phyloP scores from a whole-genome alignment of 2,329 filamentous ascomycete species.

The Pestalotiopsis sp. region DNA sequence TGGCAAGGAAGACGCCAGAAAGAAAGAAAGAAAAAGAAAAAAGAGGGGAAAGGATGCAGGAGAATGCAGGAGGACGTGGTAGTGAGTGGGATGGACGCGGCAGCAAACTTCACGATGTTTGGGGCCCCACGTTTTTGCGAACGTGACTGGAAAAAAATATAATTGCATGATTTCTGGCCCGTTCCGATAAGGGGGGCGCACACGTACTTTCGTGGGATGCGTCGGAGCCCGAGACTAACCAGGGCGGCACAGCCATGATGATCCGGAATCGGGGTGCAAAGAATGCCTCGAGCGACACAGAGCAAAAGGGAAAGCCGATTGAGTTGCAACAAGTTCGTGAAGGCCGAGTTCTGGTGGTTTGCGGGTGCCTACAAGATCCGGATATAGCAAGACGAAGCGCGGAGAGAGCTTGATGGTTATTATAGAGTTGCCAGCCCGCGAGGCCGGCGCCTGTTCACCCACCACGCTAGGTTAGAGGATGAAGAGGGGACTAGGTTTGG shows the following conservation, averaged over 20 bases:
- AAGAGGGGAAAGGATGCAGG: neutral
- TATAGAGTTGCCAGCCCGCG: neutral
- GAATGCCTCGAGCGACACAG: neutral
- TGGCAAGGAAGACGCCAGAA: neutral
- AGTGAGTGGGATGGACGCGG: neutral
- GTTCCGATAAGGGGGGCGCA: slow-evolving; percentile 1
- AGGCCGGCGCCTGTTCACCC: neutral
- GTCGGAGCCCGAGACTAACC: neutral
- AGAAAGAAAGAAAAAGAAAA: neutral
- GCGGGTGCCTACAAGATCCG: neutral
- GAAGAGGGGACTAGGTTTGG: neutral
- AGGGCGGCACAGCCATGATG: slow-evolving; percentile 8
- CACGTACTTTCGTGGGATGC: slow-evolving; percentile 4
- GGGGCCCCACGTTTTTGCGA: neutral
- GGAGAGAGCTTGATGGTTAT: neutral
- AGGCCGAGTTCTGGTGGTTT: neutral
- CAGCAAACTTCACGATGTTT: slow-evolving; percentile 7
- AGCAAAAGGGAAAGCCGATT: neutral
- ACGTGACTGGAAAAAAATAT: slow-evolving; percentile 3
- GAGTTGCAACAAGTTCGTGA: neutral
- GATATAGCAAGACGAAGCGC: neutral
- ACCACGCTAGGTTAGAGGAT: neutral
- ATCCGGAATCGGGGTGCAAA: neutral
- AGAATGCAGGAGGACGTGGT: neutral
- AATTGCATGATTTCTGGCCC: slow-evolving; percentile 5